Base-by-base conservation (phyloP, 140 eudicot genomes). In the Stevia rebaudiana region DNA sequence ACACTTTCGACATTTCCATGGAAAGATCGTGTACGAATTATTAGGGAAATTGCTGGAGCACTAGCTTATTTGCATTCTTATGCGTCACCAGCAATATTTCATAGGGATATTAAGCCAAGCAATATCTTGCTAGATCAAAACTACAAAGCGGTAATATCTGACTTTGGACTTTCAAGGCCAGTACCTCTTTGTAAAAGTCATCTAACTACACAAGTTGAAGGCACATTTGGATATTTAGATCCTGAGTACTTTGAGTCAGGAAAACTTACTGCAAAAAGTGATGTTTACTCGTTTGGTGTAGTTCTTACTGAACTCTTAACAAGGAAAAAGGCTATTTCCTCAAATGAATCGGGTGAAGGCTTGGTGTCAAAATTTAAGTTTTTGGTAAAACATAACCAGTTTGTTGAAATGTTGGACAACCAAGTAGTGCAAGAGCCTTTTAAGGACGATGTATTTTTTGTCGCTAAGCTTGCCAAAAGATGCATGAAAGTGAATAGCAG, bases 121-220 rank as follows among this genome's bases (percentile, higher is more conserved):
- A 77, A 77, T 40, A 71, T 77, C 8, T 72, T 71, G n/a, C 43
- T 71, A 17, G 55, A 77, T 65, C 67, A 77, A 39, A 77, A 70
- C 31, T 69, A 44, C 73, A 77, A 16, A 37, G 74, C 73, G 6
- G 47, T 63, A 11, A 9, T 64, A 3, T 63, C 70, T 1, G 74
- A 77, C 18, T 77, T 71, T 57, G 70, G 74, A 31, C 68, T 61
- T 49, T 71, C 74, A 30, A 70, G 63, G 36, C 43, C 40, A 0
- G 24, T 64, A 13, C 18, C 67, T n/a, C 4, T 65, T 21, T 59
- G 47, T 22, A 39, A 16, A 48, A 76, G 70, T 11, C 81, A 76
- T 65, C 28, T 64, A 18, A 76, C 77, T 3, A 57, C 81, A 22
- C 55, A 61, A 35, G 48, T 70, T 24, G 61, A 60, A 22, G 81